Evolutionary conservation across 2,329 filamentous ascomycete genomes (phyloP), one percentile per base, ranked within the genome.

Genomic region (Botrytis hyacinthi): DNA sequence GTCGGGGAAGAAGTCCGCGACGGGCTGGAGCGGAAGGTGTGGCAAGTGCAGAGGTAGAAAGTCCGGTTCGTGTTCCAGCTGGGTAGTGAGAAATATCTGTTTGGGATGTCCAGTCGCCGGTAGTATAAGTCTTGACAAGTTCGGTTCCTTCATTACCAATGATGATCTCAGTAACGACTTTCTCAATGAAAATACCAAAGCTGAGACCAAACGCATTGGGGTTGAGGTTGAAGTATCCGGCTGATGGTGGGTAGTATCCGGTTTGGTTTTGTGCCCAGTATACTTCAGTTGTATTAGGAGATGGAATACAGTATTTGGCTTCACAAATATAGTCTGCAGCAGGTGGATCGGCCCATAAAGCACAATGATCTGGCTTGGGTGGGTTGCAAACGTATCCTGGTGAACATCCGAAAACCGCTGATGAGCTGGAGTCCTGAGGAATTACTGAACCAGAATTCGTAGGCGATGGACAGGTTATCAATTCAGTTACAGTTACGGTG

Each of bases 141-240:
- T 67, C 71, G 1, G 63, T 63, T 1, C 78, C 78, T 40, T 73
- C 26, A 3, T 73, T 73, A 0, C 76, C 73, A 44, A 74, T 75
- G 2, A 82, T 79, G 16, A 81, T 79, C 40, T 82, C 83, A 42
- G 82, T 76, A 10, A 83, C 72, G 3, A 82, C 79, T 8, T 86
- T 78, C 37, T 84, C 81, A 32, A 85, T 84, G 74, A 91, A 92
- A 29, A 92, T 89, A 60, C 86, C 87, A 74, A 88, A 90, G 68
- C 84, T 87, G 26, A 93, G 82, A 7, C 90, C 90, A 73, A 93
- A 93, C 0, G 84, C 84, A 1, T 83, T 80, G 0, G 91, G 88
- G 72, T 90, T 84, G n/a, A 93, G 84, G 74, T 92, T 86, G 82
- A 90, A 93, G 79, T 92, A 92, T 5, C 86, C 88, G 0, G 84